Evolutionary conservation across 148 eudicot species (phyloP).

Genomic region (Oxyria digyna): DNA sequence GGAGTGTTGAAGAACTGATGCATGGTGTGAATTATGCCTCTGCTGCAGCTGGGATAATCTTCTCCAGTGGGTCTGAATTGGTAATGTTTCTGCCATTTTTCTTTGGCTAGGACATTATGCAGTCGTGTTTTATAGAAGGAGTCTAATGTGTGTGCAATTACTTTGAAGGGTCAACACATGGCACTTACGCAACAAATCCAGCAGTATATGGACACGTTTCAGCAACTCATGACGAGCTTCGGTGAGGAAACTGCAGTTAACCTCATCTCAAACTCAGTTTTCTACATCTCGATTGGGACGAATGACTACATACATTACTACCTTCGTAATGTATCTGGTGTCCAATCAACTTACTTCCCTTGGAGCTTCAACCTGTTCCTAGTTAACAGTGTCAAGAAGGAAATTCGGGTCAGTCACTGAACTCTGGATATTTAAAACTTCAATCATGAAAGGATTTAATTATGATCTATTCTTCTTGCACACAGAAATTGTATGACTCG

Average conservation of each 20-base stretch:
- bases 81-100: conserved; percentile 17
- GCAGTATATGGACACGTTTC: conserved; percentile 66
- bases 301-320: conserved; percentile 94
- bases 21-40: conserved; percentile 95
- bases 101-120: not conserved
- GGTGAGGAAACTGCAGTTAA: conserved; percentile 54
- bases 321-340: conserved; percentile 63
- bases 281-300: conserved; percentile 82
- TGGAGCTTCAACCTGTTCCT: conserved; percentile 78
- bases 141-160: not conserved
- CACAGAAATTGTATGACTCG: conserved; percentile 51
- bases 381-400: conserved; percentile 47
- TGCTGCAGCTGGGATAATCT: conserved; percentile 90
- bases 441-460: not conserved
- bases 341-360: conserved; percentile 58
- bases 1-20: conserved; percentile 53
- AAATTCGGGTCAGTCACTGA: conserved; percentile 37
- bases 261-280: conserved; percentile 56
- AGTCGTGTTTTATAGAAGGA: not conserved
- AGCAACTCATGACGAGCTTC: conserved; percentile 53
- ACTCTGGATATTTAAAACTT: not conserved
- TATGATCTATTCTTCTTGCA: not conserved
- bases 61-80: conserved; percentile 84
- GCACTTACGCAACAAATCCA: conserved; percentile 81
- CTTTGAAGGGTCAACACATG: conserved; percentile 72